Percentiles rank a stretch among this genome's conserved stretches.
These are phyloP conservation scores for Rosa persica DNA, from an alignment of 306 rosid genomes.

Conservation along the genomic window DNA sequence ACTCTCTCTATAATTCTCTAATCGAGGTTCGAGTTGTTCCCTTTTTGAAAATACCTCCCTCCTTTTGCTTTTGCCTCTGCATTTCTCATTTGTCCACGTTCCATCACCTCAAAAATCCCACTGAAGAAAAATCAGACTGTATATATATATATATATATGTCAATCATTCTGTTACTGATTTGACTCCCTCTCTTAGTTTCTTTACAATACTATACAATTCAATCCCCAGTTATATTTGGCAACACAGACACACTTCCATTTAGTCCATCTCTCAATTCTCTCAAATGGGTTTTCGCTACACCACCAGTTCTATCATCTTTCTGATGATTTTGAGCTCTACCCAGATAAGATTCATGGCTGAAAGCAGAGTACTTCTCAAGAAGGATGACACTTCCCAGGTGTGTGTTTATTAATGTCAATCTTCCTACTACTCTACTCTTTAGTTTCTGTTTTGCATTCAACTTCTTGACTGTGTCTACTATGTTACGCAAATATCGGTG, in stretches of 20 bases:
- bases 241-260: background rate
- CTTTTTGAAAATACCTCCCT: conserved; percentile 40
- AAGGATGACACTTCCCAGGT: conserved; percentile 46
- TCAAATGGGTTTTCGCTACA: conserved; percentile 7
- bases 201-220: background rate
- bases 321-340: conserved; percentile 57
- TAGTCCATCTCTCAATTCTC: background rate
- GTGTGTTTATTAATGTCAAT: background rate
- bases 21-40: conserved; percentile 46
- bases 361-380: conserved; percentile 50
- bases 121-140: conserved; percentile 18
- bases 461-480: background rate
- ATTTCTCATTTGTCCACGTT: conserved; percentile 69
- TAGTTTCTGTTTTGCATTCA: background rate
- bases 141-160: conserved; percentile 22
- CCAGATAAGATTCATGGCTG: conserved; percentile 52
- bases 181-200: conserved; percentile 1
- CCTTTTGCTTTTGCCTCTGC: conserved; percentile 38
- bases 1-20: conserved; percentile 34
- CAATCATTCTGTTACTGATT: conserved; percentile 5
- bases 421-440: background rate
- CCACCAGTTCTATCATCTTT: conserved; percentile 43
- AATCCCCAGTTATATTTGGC: background rate
- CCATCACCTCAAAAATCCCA: conserved; percentile 56
- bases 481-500: background rate